A percentile compares a stretch with the other conserved stretches of the same genome.
Conservation (phyloP, 805 yeast genomes). For the Barnettozyma populi region DNA sequence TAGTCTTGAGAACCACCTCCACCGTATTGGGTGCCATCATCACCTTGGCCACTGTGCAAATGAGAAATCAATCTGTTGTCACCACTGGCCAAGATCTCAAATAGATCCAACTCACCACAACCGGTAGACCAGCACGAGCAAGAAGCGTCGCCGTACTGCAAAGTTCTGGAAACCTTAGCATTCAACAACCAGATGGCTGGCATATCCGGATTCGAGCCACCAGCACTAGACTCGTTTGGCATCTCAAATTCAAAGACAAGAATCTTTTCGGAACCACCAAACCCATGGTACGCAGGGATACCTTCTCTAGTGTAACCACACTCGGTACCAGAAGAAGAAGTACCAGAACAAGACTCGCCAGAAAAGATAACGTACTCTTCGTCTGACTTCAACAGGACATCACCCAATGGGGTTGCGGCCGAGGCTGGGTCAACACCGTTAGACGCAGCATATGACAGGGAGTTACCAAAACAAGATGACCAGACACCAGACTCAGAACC, state of each 20-base stretch:
- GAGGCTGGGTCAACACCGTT: slow-evolving; percentile 75
- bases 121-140: slow-evolving; percentile 98
- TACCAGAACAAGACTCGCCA: slow-evolving; percentile 49
- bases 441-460: slow-evolving; percentile 75
- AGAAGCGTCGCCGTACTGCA: slow-evolving; percentile 77
- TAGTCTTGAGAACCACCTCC: slow-evolving; percentile 90
- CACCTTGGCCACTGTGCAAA: slow-evolving; percentile 80
- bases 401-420: slow-evolving; percentile 60
- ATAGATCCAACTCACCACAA: slow-evolving; percentile 96
- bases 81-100: slow-evolving; percentile 80
- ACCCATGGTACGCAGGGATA: slow-evolving; percentile 93
- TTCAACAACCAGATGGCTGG: slow-evolving; percentile 97
- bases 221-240: slow-evolving; percentile 59
- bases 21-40: slow-evolving; percentile 47
- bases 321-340: slow-evolving; percentile 26
- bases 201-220: slow-evolving; percentile 77
- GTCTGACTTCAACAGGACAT: slow-evolving; percentile 65
- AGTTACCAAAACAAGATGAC: slow-evolving; percentile 85
- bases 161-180: slow-evolving; percentile 94
- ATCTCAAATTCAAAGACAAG: slow-evolving; percentile 90
- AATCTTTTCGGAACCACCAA: slow-evolving; percentile 77
- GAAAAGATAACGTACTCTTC: slow-evolving; percentile 81
- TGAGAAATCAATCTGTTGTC: slow-evolving; percentile 71
- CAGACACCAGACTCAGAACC: slow-evolving; percentile 84
- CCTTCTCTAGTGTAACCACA: slow-evolving; percentile 87